These are phyloP conservation scores for Fusarium sp. DNA, from an alignment of 2,329 filamentous ascomycete genomes.

Conservation along the genomic window DNA sequence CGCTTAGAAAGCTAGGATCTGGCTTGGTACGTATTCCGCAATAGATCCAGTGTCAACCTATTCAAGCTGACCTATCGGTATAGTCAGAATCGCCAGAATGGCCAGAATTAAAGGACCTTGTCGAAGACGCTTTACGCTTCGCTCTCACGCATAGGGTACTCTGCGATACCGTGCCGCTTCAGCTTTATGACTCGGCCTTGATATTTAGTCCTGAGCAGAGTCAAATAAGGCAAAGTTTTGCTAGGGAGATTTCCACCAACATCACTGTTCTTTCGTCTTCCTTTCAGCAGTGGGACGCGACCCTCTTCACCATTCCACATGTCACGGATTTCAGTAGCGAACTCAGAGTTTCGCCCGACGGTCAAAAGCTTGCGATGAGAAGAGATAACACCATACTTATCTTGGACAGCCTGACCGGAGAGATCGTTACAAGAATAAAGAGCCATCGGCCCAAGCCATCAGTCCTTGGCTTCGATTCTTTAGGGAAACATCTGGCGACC, in stretches of 20 bases:
- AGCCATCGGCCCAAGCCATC: fast-evolving
- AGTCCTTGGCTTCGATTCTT: too few relatives aligned
- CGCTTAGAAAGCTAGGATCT: fast-evolving
- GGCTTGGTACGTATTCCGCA: fast-evolving
- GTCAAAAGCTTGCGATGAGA: not conserved
- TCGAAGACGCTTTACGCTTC: not conserved
- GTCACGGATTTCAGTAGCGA: too few relatives aligned
- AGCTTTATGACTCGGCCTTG: not conserved
- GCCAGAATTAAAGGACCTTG: fast-evolving
- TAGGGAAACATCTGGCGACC: too few relatives aligned
- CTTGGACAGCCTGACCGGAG: too few relatives aligned
- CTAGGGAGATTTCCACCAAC: fast-evolving
- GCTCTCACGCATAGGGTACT: fast-evolving
- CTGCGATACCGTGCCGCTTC: fast-evolving
- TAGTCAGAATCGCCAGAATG: too few relatives aligned
- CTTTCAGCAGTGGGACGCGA: not conserved
- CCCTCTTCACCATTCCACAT: too few relatives aligned
- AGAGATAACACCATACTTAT: too few relatives aligned
- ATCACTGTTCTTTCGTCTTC: too few relatives aligned
- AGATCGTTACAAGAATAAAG: fast-evolving
- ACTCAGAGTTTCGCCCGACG: not conserved
- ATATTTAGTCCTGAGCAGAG: not conserved
- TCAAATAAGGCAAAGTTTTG: not conserved
- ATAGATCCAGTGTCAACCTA: not conserved
- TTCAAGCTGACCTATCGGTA: too few relatives aligned